phyloP scores from a whole-genome alignment of 208 protist genomes.

The Leishmania major region DNA sequence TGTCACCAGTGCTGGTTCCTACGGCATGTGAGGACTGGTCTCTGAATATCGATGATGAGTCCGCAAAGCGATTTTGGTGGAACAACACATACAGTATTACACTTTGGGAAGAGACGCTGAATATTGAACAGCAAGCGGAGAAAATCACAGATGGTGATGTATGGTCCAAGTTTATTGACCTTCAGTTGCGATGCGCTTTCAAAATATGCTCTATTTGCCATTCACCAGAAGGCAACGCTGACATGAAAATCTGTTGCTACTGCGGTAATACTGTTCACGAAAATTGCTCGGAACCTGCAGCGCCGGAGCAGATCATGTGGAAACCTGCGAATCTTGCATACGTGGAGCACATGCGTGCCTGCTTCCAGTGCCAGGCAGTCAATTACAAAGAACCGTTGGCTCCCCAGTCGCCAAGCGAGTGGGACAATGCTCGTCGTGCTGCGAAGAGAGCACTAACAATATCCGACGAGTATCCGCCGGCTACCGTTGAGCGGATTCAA shows the following conservation, averaged over 20 bases:
- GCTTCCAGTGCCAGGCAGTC: conserved; percentile 55
- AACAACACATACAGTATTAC: conserved; percentile 76
- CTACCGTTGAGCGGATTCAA: conserved; percentile 20
- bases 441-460: conserved; percentile 49
- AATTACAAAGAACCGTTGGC: conserved; percentile 15
- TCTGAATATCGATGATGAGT: conserved; percentile 56
- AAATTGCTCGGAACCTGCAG: conserved; percentile 51
- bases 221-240: conserved; percentile 60
- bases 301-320: conserved; percentile 52
- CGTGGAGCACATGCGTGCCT: conserved; percentile 47
- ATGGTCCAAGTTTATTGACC: conserved; percentile 66
- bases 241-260: conserved; percentile 83
- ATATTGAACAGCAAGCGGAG: conserved; percentile 32
- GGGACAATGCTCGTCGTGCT: conserved; percentile 48
- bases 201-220: conserved; percentile 74
- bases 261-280: conserved; percentile 66
- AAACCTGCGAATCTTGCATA: conserved; percentile 69
- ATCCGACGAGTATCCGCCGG: conserved; percentile 48
- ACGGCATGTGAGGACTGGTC: conserved; percentile 77
- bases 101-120: conserved; percentile 61
- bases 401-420: conserved; percentile 12
- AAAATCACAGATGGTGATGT: conserved; percentile 55
- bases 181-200: conserved; percentile 61
- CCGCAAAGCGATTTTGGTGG: conserved; percentile 71
- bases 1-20: conserved; percentile 36